Percentiles rank a stretch among this genome's conserved stretches.
phyloP scores from a whole-genome alignment of 176 grass and related monocot species.

The Tillandsia fasciculata region DNA sequence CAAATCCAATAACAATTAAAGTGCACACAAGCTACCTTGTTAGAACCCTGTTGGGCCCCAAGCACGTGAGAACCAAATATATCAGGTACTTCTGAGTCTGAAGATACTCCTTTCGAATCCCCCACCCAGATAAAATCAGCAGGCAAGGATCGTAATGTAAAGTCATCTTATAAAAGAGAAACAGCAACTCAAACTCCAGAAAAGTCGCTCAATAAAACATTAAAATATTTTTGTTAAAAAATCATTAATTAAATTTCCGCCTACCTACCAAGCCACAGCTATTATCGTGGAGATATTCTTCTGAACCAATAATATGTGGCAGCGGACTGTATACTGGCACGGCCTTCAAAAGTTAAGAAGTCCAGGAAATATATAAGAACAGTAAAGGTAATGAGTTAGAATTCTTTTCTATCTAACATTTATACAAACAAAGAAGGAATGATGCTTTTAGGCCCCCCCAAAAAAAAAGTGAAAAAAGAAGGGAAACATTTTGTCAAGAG shows the following conservation, averaged over 20 bases:
- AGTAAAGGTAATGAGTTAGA: not conserved
- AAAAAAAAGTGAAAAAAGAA: not conserved
- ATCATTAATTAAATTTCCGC: not conserved
- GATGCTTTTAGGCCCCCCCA: not conserved
- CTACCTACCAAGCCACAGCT: constrained; percentile 64
- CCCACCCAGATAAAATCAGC: constrained; percentile 46
- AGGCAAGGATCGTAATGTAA: constrained; percentile 2
- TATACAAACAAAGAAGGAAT: not conserved
- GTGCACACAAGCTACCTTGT: constrained; percentile 24
- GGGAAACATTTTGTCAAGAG: not conserved
- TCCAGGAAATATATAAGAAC: constrained; percentile 2
- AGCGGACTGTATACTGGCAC: constrained; percentile 33
- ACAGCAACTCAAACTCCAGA: constrained; percentile 15
- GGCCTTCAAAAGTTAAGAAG: constrained; percentile 37
- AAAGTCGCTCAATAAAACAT: not conserved
- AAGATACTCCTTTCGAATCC: constrained; percentile 29
- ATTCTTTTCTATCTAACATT: not conserved
- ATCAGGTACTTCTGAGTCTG: constrained; percentile 28
- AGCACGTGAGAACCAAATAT: constrained; percentile 22
- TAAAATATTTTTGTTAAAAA: constrained; percentile 9
- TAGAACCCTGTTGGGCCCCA: constrained; percentile 24
- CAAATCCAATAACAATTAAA: not conserved
- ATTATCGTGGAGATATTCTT: constrained; percentile 71
- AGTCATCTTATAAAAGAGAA: constrained; percentile 42
- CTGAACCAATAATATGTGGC: constrained; percentile 75